Evolutionary conservation across 139 green algal genomes (phyloP).

Genomic region (Zygnema cylindricum): DNA sequence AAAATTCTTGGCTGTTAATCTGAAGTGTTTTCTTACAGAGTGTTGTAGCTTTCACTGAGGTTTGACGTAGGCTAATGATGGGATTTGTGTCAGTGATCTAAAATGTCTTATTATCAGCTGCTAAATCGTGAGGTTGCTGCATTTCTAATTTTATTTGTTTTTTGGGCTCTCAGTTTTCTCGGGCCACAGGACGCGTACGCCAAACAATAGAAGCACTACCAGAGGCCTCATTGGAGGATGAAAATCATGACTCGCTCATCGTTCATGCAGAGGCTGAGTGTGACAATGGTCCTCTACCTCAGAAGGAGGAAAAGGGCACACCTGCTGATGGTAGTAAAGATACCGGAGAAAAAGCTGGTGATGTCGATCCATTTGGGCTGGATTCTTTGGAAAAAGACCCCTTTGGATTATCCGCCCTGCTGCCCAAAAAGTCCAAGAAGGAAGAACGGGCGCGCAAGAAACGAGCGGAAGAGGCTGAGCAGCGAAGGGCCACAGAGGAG

Average conservation of each 20-base stretch:
- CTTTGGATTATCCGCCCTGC: slow-evolving; percentile 11
- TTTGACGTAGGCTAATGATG: too few species aligned
- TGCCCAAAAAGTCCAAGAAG: slow-evolving; percentile 7
- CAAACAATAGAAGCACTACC: slow-evolving; percentile 29
- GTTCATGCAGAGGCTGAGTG: neutral
- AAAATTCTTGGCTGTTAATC: too few species aligned
- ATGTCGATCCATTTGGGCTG: slow-evolving; percentile 8
- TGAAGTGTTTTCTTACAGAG: too few species aligned
- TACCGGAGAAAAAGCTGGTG: too few species aligned
- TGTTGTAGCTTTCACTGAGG: too few species aligned
- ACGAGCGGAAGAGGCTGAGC: slow-evolving; percentile 25
- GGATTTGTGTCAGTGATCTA: too few species aligned
- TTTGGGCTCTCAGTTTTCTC: slow-evolving; percentile 38
- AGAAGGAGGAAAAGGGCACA: neutral
- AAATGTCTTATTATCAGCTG: too few species aligned
- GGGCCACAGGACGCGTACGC: slow-evolving; percentile 3
- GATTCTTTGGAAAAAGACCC: slow-evolving; percentile 12
- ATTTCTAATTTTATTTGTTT: too few species aligned
- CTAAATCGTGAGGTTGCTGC: too few species aligned
- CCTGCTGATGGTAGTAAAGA: neutral
- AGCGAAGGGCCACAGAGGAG: neutral
- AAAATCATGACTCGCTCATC: neutral
- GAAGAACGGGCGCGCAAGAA: slow-evolving; percentile 24
- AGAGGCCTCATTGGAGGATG: neutral
- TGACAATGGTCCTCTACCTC: neutral